These are phyloP conservation scores for Quercus agrifolia DNA, from an alignment of 306 rosid species.

Conservation along the genomic window DNA sequence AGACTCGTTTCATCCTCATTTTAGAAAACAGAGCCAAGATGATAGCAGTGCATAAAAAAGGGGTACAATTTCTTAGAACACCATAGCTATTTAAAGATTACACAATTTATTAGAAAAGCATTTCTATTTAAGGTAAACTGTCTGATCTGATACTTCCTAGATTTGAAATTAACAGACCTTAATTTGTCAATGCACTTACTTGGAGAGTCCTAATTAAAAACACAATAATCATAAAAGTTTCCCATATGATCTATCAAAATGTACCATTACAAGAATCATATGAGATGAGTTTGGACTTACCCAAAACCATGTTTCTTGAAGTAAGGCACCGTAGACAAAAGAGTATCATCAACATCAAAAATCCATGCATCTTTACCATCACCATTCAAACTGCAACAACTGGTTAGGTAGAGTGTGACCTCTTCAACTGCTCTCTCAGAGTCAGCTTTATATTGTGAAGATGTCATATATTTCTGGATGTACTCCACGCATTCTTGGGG, in stretches of 20 bases:
- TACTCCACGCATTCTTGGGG: conserved; percentile 59
- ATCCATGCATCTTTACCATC: conserved; percentile 73
- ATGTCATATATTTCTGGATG: conserved; percentile 52
- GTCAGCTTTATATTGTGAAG: conserved; percentile 48
- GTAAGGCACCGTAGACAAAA: conserved; percentile 70
- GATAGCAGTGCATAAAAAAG: too few relatives aligned
- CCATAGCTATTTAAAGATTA: too few relatives aligned
- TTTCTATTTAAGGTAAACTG: too few relatives aligned
- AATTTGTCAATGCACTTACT: background rate
- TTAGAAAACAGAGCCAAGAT: too few relatives aligned
- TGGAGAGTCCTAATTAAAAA: background rate
- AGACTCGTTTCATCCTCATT: too few relatives aligned
- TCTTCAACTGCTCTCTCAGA: conserved; percentile 45
- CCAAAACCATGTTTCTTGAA: conserved; percentile 49
- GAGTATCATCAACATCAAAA: conserved; percentile 70
- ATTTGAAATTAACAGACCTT: background rate
- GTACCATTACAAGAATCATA: background rate
- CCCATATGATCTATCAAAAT: background rate
- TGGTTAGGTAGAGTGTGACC: conserved; percentile 28
- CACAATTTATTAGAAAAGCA: too few relatives aligned
- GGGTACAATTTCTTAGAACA: too few relatives aligned
- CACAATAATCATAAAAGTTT: background rate
- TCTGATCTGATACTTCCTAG: background rate
- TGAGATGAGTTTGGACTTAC: conserved; percentile 19
- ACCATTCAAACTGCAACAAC: conserved; percentile 44